phyloP scores from a whole-genome alignment of 73 alveolate genomes.

The Blepharisma japonicum region DNA sequence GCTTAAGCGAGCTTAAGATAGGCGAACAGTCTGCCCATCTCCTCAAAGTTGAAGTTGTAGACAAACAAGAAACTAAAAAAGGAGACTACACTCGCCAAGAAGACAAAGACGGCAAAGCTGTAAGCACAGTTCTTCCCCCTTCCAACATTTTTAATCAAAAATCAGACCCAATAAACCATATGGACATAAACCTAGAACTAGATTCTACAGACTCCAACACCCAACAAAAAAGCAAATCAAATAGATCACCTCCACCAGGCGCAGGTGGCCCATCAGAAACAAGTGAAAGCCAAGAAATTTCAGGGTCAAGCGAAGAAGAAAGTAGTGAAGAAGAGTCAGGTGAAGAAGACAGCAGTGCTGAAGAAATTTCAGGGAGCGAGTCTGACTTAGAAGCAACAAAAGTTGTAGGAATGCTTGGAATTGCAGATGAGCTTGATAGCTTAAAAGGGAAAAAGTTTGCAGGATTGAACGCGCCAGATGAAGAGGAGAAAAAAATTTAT shows the following conservation, averaged over 20 bases:
- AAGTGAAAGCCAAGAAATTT: background rate
- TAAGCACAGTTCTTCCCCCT: background rate
- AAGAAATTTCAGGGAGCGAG: background rate
- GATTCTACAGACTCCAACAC: too few species aligned
- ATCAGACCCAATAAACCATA: too few species aligned
- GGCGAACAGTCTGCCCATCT: background rate
- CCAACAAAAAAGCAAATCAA: too few species aligned
- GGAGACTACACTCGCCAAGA: background rate
- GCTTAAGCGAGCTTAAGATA: background rate
- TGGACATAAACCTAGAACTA: too few species aligned
- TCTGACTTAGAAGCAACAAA: too few species aligned
- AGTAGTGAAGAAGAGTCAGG: conserved; percentile 1
- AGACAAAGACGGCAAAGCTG: background rate
- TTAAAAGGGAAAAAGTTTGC: too few species aligned
- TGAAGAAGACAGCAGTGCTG: background rate
- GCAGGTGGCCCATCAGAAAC: background rate
- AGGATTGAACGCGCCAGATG: too few species aligned
- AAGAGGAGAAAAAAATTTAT: too few species aligned
- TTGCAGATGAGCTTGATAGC: too few species aligned
- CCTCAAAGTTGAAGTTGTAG: background rate
- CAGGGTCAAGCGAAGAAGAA: background rate
- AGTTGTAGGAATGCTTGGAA: too few species aligned
- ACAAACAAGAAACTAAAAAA: background rate
- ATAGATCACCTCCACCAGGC: background rate
- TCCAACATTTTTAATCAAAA: background rate